Conservation (phyloP, 768 basidiomycete genomes). For the Mycena maculata region DNA sequence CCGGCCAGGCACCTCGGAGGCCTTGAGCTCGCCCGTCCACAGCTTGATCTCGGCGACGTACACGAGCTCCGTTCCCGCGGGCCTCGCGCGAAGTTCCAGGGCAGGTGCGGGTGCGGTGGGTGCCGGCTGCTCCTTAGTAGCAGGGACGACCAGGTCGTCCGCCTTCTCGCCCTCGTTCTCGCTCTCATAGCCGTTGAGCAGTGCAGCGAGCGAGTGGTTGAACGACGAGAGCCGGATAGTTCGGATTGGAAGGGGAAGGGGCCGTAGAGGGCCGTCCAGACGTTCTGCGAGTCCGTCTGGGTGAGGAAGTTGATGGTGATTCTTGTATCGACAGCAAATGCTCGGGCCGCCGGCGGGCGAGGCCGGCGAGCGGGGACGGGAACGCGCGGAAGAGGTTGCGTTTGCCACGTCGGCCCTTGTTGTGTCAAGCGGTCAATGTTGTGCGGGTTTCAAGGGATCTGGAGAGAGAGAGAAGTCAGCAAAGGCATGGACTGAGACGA, state of each 20-base stretch:
- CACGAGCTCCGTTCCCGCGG: slow-evolving; percentile 70
- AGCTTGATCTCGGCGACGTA: slow-evolving; percentile 77
- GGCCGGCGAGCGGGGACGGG: no score
- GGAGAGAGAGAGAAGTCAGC: no score
- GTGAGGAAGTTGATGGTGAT: slow-evolving; percentile 26
- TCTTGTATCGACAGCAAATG: slow-evolving; percentile 32
- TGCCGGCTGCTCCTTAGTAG: slow-evolving; percentile 9
- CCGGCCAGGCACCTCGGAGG: slow-evolving; percentile 77
- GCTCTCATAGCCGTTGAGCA: slow-evolving; percentile 45
- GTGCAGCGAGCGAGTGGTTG: slow-evolving; percentile 45
- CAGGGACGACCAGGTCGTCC: neutral
- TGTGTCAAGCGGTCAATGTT: no score
- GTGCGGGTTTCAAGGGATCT: no score
- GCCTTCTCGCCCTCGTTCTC: slow-evolving; percentile 25
- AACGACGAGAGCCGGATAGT: slow-evolving; percentile 32
- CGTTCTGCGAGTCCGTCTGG: slow-evolving; percentile 36
- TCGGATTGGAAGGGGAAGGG: slow-evolving; percentile 50
- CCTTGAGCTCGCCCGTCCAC: slow-evolving; percentile 83
- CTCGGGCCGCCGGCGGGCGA: slow-evolving; percentile 36
- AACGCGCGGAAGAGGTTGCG: no score
- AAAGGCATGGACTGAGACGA: no score
- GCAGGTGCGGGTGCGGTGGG: slow-evolving; percentile 14
- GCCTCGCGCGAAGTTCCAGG: slow-evolving; percentile 65
- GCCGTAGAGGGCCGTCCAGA: slow-evolving; percentile 61
- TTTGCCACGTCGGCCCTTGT: no score